A percentile compares a stretch with the other conserved stretches of the same genome.
phyloP scores from a whole-genome alignment of 2,329 filamentous ascomycete species.

The Gremmenia infestans region DNA sequence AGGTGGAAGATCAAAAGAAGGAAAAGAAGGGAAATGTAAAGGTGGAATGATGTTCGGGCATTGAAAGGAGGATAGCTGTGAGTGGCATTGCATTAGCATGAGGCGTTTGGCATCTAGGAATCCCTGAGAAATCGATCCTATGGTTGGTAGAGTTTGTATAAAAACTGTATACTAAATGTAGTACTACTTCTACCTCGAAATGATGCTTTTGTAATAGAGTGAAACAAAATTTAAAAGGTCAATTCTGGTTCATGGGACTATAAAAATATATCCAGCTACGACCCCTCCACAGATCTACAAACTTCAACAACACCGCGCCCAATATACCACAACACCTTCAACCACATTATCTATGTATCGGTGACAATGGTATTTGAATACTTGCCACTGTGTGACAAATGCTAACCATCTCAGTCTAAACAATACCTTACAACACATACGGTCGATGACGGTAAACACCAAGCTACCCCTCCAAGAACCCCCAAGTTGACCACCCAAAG shows the following conservation, averaged over 20 bases:
- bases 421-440: conserved; percentile 95
- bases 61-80: neutral
- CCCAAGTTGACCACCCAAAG: conserved; percentile 41
- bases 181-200: neutral
- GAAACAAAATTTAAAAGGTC: neutral
- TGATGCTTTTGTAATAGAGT: too few relatives aligned
- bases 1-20: neutral
- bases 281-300: conserved; percentile 17
- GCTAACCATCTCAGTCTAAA: conserved; percentile 67
- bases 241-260: neutral
- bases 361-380: conserved; percentile 28
- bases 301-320: conserved; percentile 7
- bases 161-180: conserved; percentile 14
- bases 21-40: neutral
- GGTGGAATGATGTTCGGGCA: neutral
- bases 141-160: conserved; percentile 4
- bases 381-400: too few relatives aligned
- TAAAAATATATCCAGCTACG: neutral
- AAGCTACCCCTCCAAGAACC: conserved; percentile 14
- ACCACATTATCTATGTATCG: conserved; percentile 11
- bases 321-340: conserved; percentile 5
- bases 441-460: conserved; percentile 70
- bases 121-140: neutral
- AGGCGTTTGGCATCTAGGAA: conserved; percentile 17
- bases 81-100: conserved; percentile 17